Evolutionary conservation across 2,329 filamentous ascomycete species (phyloP).

Genomic region (Penicillium sp.): DNA sequence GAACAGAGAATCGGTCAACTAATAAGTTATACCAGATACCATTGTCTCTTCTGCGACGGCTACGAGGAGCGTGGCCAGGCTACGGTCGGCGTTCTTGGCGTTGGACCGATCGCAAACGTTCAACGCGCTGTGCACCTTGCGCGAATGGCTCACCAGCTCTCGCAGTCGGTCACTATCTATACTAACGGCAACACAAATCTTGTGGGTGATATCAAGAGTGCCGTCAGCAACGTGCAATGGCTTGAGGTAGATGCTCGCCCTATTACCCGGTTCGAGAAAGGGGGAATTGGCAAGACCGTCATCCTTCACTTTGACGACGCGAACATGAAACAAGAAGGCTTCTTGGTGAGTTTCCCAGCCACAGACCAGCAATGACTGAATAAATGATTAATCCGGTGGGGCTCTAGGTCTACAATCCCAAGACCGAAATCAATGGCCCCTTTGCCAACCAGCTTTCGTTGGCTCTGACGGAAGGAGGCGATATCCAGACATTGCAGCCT

Average conservation of each 20-base stretch:
- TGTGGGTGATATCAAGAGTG: too few relatives aligned
- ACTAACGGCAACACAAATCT: slow-evolving; percentile 42
- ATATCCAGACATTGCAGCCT: slow-evolving; percentile 44
- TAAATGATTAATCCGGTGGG: too few relatives aligned
- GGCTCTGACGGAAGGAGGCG: slow-evolving; percentile 30
- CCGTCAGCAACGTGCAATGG: too few relatives aligned
- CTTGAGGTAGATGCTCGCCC: too few relatives aligned
- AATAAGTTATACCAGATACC: slow-evolving; percentile 42
- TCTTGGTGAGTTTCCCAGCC: too few relatives aligned
- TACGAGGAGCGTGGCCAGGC: slow-evolving; percentile 55
- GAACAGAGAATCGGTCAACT: slow-evolving; percentile 3
- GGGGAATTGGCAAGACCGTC: too few relatives aligned
- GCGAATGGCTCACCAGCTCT: slow-evolving; percentile 47
- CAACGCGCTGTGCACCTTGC: slow-evolving; percentile 42
- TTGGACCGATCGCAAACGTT: slow-evolving; percentile 29
- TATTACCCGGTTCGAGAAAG: too few relatives aligned
- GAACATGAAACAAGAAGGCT: too few relatives aligned
- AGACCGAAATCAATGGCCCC: slow-evolving; percentile 3
- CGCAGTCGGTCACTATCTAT: slow-evolving; percentile 51
- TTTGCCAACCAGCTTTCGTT: slow-evolving; percentile 1
- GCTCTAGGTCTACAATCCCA: not conserved
- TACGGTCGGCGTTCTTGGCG: slow-evolving; percentile 33
- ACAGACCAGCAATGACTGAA: too few relatives aligned
- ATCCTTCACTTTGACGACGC: too few relatives aligned
- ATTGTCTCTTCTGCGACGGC: slow-evolving; percentile 61